Evolutionary conservation across 1,139 yeast species (phyloP).

Genomic region (Yamadazyma jaroonii): DNA sequence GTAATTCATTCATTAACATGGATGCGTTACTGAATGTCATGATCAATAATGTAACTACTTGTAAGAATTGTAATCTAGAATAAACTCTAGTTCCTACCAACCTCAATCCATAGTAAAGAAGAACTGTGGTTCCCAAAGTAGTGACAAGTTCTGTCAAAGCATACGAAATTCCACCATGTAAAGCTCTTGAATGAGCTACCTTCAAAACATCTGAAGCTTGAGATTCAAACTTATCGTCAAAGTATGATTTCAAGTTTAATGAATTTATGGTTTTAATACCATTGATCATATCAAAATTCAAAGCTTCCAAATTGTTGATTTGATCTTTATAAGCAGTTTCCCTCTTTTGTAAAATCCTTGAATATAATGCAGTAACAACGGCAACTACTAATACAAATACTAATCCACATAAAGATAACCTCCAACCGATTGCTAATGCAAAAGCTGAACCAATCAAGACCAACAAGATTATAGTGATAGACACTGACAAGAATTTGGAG

Average conservation of each 20-base stretch:
- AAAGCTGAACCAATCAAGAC: slow-evolving; percentile 64
- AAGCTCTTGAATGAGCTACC: slow-evolving; percentile 47
- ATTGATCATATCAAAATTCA: slow-evolving; percentile 54
- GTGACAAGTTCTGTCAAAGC: slow-evolving; percentile 54
- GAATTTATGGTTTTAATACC: slow-evolving; percentile 65
- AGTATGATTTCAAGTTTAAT: slow-evolving; percentile 49
- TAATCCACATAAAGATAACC: slow-evolving; percentile 74
- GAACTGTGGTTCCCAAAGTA: slow-evolving; percentile 62
- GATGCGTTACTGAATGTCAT: slow-evolving; percentile 71
- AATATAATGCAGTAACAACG: slow-evolving; percentile 50
- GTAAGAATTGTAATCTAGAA: slow-evolving; percentile 53
- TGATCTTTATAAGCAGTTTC: slow-evolving; percentile 62
- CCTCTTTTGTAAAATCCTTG: slow-evolving; percentile 45
- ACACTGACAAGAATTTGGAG: slow-evolving; percentile 56
- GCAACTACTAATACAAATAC: slow-evolving; percentile 67
- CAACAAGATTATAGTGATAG: slow-evolving; percentile 52
- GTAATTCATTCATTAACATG: slow-evolving; percentile 58
- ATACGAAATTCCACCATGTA: slow-evolving; percentile 61
- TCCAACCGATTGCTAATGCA: slow-evolving; percentile 86
- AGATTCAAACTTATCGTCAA: slow-evolving; percentile 33
- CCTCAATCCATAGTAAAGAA: slow-evolving; percentile 74
- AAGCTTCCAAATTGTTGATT: slow-evolving; percentile 52
- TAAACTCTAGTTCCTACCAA: slow-evolving; percentile 60
- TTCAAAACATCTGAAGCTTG: slow-evolving; percentile 24
- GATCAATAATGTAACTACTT: slow-evolving; percentile 67